phyloP scores from a whole-genome alignment of 2,329 filamentous ascomycete genomes.

The Stylonectria norvegica region DNA sequence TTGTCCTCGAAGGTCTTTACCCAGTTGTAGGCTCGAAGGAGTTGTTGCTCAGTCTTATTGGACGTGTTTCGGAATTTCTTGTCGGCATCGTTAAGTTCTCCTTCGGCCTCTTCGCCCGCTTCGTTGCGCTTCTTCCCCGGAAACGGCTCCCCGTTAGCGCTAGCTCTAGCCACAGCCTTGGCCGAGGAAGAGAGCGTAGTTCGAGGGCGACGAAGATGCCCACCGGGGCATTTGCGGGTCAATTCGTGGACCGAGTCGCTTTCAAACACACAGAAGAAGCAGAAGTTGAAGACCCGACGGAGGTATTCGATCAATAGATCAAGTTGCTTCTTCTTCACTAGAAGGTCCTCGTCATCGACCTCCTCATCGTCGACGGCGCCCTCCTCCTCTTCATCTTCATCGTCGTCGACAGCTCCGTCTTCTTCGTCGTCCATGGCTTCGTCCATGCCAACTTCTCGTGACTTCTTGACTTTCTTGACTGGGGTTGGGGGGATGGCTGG shows the following conservation, averaged over 20 bases:
- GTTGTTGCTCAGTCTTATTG: constrained; percentile 82
- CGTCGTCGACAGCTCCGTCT: constrained; percentile 67
- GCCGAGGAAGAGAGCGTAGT: constrained; percentile 79
- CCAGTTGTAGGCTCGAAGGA: constrained; percentile 96
- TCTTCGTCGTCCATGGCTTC: constrained; percentile 62
- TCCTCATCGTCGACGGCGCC: constrained; percentile 80
- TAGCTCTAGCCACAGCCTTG: constrained; percentile 81
- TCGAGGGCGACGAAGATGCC: constrained; percentile 89
- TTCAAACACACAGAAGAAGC: constrained; percentile 99
- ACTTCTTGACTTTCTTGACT: constrained; percentile 58
- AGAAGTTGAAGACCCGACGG: constrained; percentile 95
- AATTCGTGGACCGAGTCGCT: constrained; percentile 96
- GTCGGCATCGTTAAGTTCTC: constrained; percentile 49
- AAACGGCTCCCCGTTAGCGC: constrained; percentile 77
- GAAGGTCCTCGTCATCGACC: constrained; percentile 81
- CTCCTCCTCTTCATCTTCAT: constrained; percentile 80
- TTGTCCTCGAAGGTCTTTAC: constrained; percentile 99
- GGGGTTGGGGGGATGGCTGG: constrained; percentile 53
- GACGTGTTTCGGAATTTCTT: constrained; percentile 68
- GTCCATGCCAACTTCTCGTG: constrained; percentile 58
- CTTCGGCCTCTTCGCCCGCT: constrained; percentile 60
- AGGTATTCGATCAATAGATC: constrained; percentile 96
- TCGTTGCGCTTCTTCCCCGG: constrained; percentile 75
- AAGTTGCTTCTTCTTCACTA: constrained; percentile 93
- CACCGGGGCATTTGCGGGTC: constrained; percentile 91